These are phyloP conservation scores for Sporothrix phasma DNA, from an alignment of 2,329 filamentous ascomycete genomes.

Conservation along the genomic window DNA sequence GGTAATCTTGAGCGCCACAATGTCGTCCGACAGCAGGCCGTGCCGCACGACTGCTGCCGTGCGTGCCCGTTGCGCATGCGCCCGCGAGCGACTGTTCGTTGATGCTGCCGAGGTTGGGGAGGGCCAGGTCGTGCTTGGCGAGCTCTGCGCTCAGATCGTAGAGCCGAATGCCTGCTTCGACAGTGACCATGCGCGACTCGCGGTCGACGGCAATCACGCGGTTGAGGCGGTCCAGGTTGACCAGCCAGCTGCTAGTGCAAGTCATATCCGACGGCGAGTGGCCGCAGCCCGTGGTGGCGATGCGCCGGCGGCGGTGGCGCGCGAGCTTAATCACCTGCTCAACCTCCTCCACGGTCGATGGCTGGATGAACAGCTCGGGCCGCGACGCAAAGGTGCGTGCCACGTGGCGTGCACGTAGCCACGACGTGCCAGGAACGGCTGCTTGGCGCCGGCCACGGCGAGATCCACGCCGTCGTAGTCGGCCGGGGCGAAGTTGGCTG, in stretches of 20 bases:
- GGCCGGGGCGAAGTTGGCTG: constrained; percentile 14
- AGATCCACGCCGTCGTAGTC: constrained; percentile 18
- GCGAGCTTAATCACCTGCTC: constrained; percentile 76
- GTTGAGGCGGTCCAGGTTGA: constrained; percentile 82
- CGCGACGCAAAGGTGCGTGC: constrained; percentile 82
- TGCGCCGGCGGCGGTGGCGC: constrained; percentile 65
- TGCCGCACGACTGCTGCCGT: constrained; percentile 79
- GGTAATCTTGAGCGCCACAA: constrained; percentile 67
- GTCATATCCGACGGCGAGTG: constrained; percentile 91
- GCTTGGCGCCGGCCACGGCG: constrained; percentile 27
- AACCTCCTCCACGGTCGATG: constrained; percentile 67
- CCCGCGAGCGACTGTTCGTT: constrained; percentile 89
- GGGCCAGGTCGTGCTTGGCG: constrained; percentile 64
- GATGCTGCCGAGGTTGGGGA: constrained; percentile 91
- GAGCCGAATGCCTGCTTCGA: constrained; percentile 83
- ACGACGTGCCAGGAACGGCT: constrained; percentile 63
- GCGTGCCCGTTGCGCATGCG: constrained; percentile 85
- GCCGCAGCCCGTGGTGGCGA: constrained; percentile 80
- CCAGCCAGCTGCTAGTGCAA: constrained; percentile 85
- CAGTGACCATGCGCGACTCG: constrained; percentile 54
- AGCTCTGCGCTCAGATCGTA: constrained; percentile 63
- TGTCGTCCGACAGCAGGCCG: constrained; percentile 71
- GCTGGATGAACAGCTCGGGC: constrained; percentile 85
- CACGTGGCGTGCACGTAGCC: constrained; percentile 80
- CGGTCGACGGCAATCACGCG: constrained; percentile 59